Percentiles rank a stretch among this genome's conserved stretches.
Conservation (phyloP, 2,329 filamentous ascomycete genomes). For the Fusarium hainanense region DNA sequence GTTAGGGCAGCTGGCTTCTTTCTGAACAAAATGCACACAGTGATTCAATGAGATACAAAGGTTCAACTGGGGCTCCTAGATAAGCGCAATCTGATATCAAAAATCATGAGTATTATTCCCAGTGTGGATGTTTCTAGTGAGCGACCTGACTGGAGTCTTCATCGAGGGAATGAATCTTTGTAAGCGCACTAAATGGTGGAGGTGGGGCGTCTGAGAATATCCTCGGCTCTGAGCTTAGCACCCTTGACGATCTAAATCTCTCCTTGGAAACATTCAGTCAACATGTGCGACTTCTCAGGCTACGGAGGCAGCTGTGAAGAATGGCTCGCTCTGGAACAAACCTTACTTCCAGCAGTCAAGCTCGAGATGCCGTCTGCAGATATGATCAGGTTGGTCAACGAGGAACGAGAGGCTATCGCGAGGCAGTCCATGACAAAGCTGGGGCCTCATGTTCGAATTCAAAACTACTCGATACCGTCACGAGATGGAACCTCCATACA, state of each 20-base stretch:
- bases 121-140: too few relatives aligned
- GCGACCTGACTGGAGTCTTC: too few relatives aligned
- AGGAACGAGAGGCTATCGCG: constrained; percentile 8
- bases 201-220: neutral
- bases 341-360: neutral
- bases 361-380: neutral
- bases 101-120: too few relatives aligned
- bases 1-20: too few relatives aligned
- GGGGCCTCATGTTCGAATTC: neutral
- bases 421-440: neutral
- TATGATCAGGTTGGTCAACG: neutral
- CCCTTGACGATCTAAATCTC: too few relatives aligned
- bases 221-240: neutral
- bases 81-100: too few relatives aligned
- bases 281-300: constrained; percentile 3
- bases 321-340: constrained; percentile 1
- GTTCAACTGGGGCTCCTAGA: too few relatives aligned
- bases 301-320: neutral
- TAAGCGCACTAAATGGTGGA: neutral
- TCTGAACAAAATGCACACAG: too few relatives aligned
- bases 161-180: neutral
- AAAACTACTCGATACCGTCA: neutral
- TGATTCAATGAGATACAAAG: too few relatives aligned
- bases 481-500: neutral
- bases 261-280: rapidly evolving